Evolutionary conservation across 2,329 filamentous ascomycete species (phyloP), one percentile per base, ranked within the genome.

Genomic region (Fusarium neocosmosporiellum): DNA sequence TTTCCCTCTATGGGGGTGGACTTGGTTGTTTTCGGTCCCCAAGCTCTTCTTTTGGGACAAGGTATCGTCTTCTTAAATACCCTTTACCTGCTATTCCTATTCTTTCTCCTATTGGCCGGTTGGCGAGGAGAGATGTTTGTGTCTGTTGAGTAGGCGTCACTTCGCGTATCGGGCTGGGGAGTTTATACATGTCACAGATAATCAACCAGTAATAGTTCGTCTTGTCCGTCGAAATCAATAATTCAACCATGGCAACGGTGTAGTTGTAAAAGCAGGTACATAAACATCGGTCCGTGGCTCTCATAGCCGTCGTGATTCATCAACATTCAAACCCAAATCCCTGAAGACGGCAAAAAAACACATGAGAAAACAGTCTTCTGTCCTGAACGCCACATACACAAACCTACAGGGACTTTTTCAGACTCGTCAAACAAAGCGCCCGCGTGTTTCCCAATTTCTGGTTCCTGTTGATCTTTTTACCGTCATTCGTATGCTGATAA

Each of bases 311-410:
- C 57, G 29, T 73, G 20, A 64, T 59, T 71, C 69, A 64, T 73
- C 48, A 61, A 37, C 34, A 39, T 27, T 24, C 36, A 55, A 63
- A 34, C 53, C 43, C 46, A 10, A 54, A 54, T 24, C 29, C 43
- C 50, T 58, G n/a, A 54, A 14, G 18, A 33, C 60, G n/a, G 29
- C 24, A 41, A 55, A 31, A 60, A 27, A 64, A 39, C 41, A 48
- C 34, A 59, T 61, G 43, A 61, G 33, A 55, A 63, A 20, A 61
- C 18, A 31, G 22, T 48, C 37, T 22, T 48, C 39, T 55, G 29
- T 48, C 59, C 24, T 43, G 43, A 72, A 74, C 71, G 71, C 71
- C 71, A 55, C 53, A 53, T 61, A 66, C 27, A 41, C 37, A 63
- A 53, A 48, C 46, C 65, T 34, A 34, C 50, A 18, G 29, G 29